Evolutionary conservation across 1,284 basidiomycete species (phyloP), one percentile per base, ranked within the genome.

Genomic region (Austropuccinia psidii): DNA sequence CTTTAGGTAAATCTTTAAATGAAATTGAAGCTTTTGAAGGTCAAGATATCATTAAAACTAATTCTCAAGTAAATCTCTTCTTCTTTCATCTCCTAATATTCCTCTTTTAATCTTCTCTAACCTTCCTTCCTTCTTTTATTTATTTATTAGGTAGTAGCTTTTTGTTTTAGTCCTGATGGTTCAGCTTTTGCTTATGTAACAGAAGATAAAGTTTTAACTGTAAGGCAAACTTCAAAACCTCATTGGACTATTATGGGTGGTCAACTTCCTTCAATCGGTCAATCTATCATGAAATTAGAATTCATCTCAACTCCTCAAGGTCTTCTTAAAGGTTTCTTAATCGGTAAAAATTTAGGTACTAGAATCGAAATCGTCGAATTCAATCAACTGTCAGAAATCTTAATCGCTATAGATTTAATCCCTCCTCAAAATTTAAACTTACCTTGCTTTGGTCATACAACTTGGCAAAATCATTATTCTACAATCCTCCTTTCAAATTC

Each of bases 221-320:
- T 69, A 21, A 27, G 67, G 7, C 52, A 69, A 31, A 69, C 67
- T 1, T 58, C 29, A 9, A 69, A 69, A 21, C 67, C 67, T 43
- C 54, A 58, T 57, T 69, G 67, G 67, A 69, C 54, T 9, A 69
- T 69, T 45, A 57, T 69, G 67, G 67, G 67, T n/a, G 67, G 67
- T 2, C 67, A 69, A 27, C 55, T 69, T 1, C n/a, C 60, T 24
- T 5, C 35, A 19, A 58, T n/a, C 35, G 37, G 21, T 6, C 27
- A 29, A 29, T 29, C 54, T 19, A 69, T 69, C 19, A 57, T 41
- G 9, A 52, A 54, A n/a, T 39, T 69, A 29, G 67, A 69, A 33
- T 69, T 69, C 37, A 37, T 69, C n/a, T 43, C 67, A 2, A 69
- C 41, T 0, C 41, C 67, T n/a, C 29, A 33, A 9, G 62, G 62